These are phyloP conservation scores for Pythium oligandrum DNA, from an alignment of 352 stramenopile genomes.

Conservation along the genomic window DNA sequence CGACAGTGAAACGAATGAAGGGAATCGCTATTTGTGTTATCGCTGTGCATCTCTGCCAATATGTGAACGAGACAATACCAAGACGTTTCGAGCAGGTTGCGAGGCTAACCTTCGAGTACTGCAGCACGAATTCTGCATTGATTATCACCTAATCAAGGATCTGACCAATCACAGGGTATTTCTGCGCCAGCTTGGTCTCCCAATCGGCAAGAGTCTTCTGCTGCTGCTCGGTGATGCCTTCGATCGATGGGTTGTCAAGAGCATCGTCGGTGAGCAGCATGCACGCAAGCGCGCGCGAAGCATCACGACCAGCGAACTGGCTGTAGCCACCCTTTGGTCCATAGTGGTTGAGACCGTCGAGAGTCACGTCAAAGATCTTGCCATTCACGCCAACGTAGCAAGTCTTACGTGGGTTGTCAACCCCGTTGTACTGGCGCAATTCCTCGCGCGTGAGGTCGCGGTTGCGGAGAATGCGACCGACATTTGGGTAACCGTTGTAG, in stretches of 20 bases:
- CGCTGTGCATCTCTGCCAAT: too few species aligned
- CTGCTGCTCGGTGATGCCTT: conserved; percentile 91
- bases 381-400: conserved; percentile 93
- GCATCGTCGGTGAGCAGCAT: conserved; percentile 96
- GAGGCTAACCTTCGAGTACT: too few species aligned
- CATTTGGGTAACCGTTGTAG: conserved; percentile 94
- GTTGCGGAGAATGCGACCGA: conserved; percentile 86
- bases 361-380: conserved; percentile 97
- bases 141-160: conserved; percentile 18
- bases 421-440: conserved; percentile 81
- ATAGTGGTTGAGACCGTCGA: conserved; percentile 93
- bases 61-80: too few species aligned
- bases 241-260: conserved; percentile 88
- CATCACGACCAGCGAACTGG: conserved; percentile 94
- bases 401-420: conserved; percentile 80
- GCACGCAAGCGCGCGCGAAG: conserved; percentile 91
- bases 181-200: conserved; percentile 93
- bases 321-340: conserved; percentile 92
- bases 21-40: too few species aligned
- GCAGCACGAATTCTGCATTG: too few species aligned
- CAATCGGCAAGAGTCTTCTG: conserved; percentile 94
- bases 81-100: too few species aligned
- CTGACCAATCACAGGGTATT: conserved; percentile 94
- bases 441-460: conserved; percentile 76
- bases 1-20: too few species aligned